phyloP scores from a whole-genome alignment of 129 eudicot species.

The Flaveria sonorensis region DNA sequence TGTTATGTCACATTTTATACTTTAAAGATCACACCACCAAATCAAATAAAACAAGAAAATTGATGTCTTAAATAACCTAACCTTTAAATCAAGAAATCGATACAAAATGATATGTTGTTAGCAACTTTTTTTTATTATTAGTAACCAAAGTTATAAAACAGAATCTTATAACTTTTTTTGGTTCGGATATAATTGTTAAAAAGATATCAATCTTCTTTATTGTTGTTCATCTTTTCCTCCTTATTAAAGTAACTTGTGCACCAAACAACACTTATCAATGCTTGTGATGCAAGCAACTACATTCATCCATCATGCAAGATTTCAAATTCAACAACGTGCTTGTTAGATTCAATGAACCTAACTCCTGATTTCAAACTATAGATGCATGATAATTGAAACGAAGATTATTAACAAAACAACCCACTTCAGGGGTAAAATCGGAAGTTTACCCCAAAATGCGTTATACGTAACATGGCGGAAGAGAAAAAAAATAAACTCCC shows the following conservation, averaged over 20 bases:
- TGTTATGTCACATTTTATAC: conserved; percentile 14
- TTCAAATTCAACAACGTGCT: neutral
- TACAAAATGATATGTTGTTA: neutral
- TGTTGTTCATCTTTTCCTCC: conserved; percentile 23
- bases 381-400: neutral
- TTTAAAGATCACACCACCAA: neutral
- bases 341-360: no score
- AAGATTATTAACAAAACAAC: conserved; percentile 21
- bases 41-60: neutral
- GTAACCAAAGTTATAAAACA: no score
- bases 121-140: neutral
- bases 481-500: conserved; percentile 28
- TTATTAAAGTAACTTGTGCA: conserved; percentile 32
- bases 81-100: neutral
- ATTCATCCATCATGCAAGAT: neutral
- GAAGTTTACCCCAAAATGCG: conserved; percentile 17
- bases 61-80: neutral
- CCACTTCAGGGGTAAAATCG: conserved; percentile 37
- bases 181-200: neutral
- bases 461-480: conserved; percentile 9
- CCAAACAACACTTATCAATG: conserved; percentile 28
- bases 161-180: neutral
- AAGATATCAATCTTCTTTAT: conserved; percentile 10
- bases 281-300: conserved; percentile 33
- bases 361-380: no score